Conservation (phyloP, 768 basidiomycete genomes). For the Lactifluus echinatus region DNA sequence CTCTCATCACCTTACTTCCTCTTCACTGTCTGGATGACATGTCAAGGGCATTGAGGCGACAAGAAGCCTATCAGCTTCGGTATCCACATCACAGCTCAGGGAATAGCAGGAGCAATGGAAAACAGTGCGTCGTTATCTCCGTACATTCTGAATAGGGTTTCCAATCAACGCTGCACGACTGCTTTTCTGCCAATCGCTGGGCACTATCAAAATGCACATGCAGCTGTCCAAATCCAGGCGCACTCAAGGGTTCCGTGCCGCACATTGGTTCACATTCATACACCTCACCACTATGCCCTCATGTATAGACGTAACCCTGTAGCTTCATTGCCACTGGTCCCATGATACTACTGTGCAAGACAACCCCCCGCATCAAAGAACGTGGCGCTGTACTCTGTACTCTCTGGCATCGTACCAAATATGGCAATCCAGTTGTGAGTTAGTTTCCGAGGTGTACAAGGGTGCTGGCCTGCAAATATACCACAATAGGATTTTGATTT, state of each 20-base stretch:
- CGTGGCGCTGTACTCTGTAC: constrained; percentile 93
- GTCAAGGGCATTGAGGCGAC: constrained; percentile 28
- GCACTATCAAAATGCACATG: constrained; percentile 99
- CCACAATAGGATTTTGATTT: constrained; percentile 72
- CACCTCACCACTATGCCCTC: background rate
- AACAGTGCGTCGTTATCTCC: constrained; percentile 51
- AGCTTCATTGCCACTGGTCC: constrained; percentile 89
- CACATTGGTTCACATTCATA: background rate
- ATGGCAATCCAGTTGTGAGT: constrained; percentile 98
- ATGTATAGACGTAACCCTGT: constrained; percentile 71
- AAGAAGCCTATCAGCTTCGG: constrained; percentile 80
- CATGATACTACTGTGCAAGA: constrained; percentile 84
- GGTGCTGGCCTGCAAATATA: constrained; percentile 66
- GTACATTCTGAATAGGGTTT: background rate
- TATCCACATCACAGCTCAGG: constrained; percentile 89
- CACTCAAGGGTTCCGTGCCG: constrained; percentile 66
- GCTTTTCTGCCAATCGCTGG: constrained; percentile 85
- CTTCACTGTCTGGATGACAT: background rate
- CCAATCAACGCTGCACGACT: constrained; percentile 23
- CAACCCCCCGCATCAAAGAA: constrained; percentile 95
- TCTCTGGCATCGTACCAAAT: constrained; percentile 96
- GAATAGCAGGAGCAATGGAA: constrained; percentile 90
- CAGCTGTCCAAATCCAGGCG: constrained; percentile 82
- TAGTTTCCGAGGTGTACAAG: constrained; percentile 95
- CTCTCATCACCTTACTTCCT: background rate